Evolutionary conservation across 2,329 filamentous ascomycete species (phyloP).

Genomic region (Volutella citrinella): DNA sequence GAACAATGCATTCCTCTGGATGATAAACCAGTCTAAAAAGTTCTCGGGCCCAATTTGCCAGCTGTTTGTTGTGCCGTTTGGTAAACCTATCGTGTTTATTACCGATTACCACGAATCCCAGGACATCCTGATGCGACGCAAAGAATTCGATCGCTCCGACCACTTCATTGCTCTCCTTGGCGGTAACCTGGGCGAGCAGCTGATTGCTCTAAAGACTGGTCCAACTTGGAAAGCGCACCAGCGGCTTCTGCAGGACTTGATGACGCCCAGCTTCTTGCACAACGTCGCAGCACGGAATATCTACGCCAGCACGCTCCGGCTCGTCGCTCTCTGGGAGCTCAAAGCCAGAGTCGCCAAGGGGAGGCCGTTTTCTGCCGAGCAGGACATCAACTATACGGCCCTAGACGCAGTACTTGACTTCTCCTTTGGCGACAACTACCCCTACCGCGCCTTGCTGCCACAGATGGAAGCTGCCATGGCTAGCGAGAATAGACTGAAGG

Average conservation of each 20-base stretch:
- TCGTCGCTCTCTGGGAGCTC: conserved; percentile 33
- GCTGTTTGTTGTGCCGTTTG: conserved; percentile 43
- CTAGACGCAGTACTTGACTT: conserved; percentile 31
- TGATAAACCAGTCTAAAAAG: conserved; percentile 27
- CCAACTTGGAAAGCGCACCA: conserved; percentile 31
- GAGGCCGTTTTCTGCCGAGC: conserved; percentile 19
- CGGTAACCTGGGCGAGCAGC: conserved; percentile 32
- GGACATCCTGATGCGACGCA: conserved; percentile 42
- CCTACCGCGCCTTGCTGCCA: conserved; percentile 20
- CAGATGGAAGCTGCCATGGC: conserved; percentile 11
- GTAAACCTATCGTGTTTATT: conserved; percentile 41
- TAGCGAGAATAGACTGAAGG: background rate
- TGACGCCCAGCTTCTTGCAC: conserved; percentile 35
- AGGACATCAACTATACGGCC: conserved; percentile 30
- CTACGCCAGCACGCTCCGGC: conserved; percentile 27
- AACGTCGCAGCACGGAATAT: conserved; percentile 31
- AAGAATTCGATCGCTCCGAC: conserved; percentile 42
- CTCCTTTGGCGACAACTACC: conserved; percentile 27
- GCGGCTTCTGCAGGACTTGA: conserved; percentile 35
- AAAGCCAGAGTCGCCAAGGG: conserved; percentile 31
- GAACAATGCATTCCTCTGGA: conserved; percentile 13
- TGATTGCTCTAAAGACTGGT: conserved; percentile 30
- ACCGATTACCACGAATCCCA: conserved; percentile 38
- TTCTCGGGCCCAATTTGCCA: conserved; percentile 43
- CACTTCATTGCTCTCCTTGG: conserved; percentile 31